Evolutionary conservation across 202 grass and related monocot genomes (phyloP).

Genomic region (Elaeis oleifera): DNA sequence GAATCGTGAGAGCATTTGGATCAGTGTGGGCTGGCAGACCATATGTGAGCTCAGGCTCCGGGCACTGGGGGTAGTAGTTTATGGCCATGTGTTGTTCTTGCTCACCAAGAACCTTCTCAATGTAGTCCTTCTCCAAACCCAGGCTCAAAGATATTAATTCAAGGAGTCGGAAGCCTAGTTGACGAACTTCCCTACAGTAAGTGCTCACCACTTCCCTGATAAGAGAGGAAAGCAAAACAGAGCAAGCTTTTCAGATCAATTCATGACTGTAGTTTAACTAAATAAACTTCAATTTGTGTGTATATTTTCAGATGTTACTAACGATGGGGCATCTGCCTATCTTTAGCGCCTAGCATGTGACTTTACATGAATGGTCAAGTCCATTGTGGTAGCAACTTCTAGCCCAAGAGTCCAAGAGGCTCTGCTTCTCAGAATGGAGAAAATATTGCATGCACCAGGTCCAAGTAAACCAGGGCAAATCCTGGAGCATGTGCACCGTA

Average conservation of each 20-base stretch:
- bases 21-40: constrained; percentile 78
- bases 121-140: constrained; percentile 49
- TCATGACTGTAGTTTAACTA: too few species aligned
- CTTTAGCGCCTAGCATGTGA: too few species aligned
- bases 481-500: too few species aligned
- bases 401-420: too few species aligned
- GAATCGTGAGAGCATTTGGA: constrained; percentile 77
- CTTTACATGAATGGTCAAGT: too few species aligned
- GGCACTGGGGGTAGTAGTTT: constrained; percentile 86
- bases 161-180: constrained; percentile 46
- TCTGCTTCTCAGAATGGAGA: too few species aligned
- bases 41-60: constrained; percentile 64
- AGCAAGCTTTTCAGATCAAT: neutral
- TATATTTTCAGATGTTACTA: too few species aligned
- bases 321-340: too few species aligned
- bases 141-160: constrained; percentile 61
- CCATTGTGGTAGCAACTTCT: too few species aligned
- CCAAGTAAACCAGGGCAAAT: too few species aligned
- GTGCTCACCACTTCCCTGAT: constrained; percentile 50
- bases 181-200: constrained; percentile 60
- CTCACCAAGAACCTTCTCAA: constrained; percentile 49
- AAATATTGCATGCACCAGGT: too few species aligned
- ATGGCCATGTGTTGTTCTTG: constrained; percentile 92
- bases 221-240: neutral
- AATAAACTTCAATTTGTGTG: too few species aligned